Evolutionary conservation across 768 basidiomycete genomes (phyloP), one percentile per base, ranked within the genome.

Genomic region (Phlebiopsis flavidoalba): DNA sequence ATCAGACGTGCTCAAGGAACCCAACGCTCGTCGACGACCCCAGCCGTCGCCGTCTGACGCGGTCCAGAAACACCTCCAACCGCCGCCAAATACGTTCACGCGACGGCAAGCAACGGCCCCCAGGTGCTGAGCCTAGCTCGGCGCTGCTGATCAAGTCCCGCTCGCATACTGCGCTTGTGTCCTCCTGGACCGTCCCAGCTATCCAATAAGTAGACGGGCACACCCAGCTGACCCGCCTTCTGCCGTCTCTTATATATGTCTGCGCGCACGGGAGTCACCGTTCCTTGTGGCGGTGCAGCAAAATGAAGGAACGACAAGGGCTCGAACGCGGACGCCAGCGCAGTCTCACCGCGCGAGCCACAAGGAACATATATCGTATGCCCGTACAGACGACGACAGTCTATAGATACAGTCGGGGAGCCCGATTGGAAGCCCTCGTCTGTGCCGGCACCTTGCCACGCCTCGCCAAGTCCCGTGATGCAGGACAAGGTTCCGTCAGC

Each of bases 11-110:
- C 37, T 5, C 54, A 37, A 21, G 26, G 54, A 55, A 55, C 37
- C 36, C 54, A 40, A n/a, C 33, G 33, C 33, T 40, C 22, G 17
- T 52, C 24, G 17, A 17, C 53, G 37, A 43, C 43, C 54, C 35
- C 54, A 21, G 37, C 35, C 54, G 37, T 55, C 54, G 40, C 54
- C 37, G 37, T 43, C 37, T 37, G 36, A 8, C 22, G 40, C 54
- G 54, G 54, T 37, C 53, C 53, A 53, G 53, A 53, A 53, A 53
- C 53, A 35, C 53, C 53, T 19, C 53, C 6, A 53, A 14, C 37
- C 53, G 53, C 12, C 33, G 53, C 19, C 53, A 17, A 21, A 21
- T 35, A n/a, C 24, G 19, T 53, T 53, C 36, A 10, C 24, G 40
- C 22, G 54, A 37, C 54, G 35, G 26, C 26, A 7, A 37, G 5